A percentile compares a stretch with the other conserved stretches of the same genome.
These are phyloP conservation scores for Rutstroemia sydowiana DNA, from an alignment of 2,329 filamentous ascomycete genomes.

Conservation along the genomic window DNA sequence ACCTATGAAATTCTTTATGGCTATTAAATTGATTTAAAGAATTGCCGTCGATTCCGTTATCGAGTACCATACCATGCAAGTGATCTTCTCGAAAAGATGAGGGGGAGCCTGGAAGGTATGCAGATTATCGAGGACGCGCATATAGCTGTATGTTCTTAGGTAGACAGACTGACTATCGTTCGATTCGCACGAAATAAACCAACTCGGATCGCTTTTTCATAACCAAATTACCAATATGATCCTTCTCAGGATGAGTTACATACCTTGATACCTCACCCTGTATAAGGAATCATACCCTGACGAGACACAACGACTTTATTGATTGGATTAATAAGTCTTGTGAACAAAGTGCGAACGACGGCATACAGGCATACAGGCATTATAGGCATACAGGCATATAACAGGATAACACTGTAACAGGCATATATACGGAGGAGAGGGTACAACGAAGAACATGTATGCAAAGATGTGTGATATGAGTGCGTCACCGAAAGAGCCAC, in stretches of 20 bases:
- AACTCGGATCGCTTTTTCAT: background rate
- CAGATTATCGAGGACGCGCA: background rate
- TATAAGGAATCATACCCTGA: background rate
- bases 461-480: background rate
- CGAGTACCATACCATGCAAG: slow-evolving; percentile 7
- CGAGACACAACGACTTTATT: background rate
- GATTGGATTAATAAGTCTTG: no score
- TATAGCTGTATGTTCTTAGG: no score
- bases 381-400: no score
- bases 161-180: no score
- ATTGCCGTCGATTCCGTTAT: slow-evolving; percentile 6
- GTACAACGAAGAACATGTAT: background rate
- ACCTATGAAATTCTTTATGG: background rate
- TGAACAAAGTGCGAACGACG: no score
- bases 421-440: background rate
- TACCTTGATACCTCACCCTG: no score
- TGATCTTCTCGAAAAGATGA: background rate
- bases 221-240: no score
- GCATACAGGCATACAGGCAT: no score
- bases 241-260: no score
- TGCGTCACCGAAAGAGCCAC: background rate
- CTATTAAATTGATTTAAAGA: background rate
- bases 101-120: background rate
- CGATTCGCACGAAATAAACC: background rate
- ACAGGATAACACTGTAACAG: background rate